Evolutionary conservation across 2,329 filamentous ascomycete genomes (phyloP), one percentile per base, ranked within the genome.

Genomic region (Ophiognomonia clavigignenti-juglandacearum): DNA sequence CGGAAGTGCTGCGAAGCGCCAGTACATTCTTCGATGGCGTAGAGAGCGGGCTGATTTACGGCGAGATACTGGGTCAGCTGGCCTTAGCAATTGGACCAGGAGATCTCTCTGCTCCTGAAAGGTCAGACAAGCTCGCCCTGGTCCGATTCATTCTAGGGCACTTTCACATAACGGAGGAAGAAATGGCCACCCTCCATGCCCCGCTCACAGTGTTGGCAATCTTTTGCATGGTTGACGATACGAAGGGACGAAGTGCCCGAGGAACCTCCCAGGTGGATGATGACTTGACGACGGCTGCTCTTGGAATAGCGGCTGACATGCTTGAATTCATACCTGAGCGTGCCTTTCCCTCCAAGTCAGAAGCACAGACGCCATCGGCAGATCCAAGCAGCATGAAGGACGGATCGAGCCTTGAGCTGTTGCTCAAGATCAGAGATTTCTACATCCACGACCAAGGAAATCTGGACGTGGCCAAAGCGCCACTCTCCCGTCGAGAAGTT

Each of bases 21-120:
- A 95, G 87, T 61, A 85, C 93, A 34, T 98, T 98, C 67, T 98
- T 98, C 56, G 93, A 98, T 61, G 92, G 92, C 5, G 92, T 97
- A 32, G 93, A 98, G 66, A 95, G 91, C 58, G 86, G 87, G 7
- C 73, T 97, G 18, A 96, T 98, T 39, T 98, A 95, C 73, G 83
- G 85, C 39, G 88, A 95, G 61, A 74, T 96, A 47, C 71, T 88
- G 47, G 72, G 80, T 11, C 74, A 93, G 35, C 70, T 93, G 50
- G 74, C 75, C 1, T 74, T 82, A 56, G 72, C 78, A n/a, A 69
- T 83, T 44, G 70, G 72, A 3, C 67, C 74, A 5, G 72, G 71
- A 19, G 67, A 61, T 29, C 45, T 69, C n/a, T 59, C 61, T 27
- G 57, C 62, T 4, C 66, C 69, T 4, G 73, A 80, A 47, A 77